These are phyloP conservation scores for Apophysomyces variabilis DNA, from an alignment of 371 early-diverging fungal genomes.

Conservation along the genomic window DNA sequence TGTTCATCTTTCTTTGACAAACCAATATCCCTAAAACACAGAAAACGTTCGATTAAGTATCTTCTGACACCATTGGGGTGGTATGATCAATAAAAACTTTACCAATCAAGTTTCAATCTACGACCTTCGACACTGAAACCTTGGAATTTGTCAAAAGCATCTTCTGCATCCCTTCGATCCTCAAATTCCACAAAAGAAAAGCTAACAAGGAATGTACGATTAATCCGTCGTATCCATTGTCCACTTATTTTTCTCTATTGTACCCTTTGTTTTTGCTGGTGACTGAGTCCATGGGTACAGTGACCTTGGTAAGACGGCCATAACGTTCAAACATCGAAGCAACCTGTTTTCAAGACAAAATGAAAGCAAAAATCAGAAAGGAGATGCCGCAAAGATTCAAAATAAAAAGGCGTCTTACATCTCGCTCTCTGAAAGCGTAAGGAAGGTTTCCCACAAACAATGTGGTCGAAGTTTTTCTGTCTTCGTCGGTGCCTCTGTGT, in stretches of 20 bases:
- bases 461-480: slow-evolving; percentile 65
- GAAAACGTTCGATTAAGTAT: neutral
- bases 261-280: slow-evolving; percentile 82
- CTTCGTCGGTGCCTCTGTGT: slow-evolving; percentile 64
- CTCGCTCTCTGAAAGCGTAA: slow-evolving; percentile 73
- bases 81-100: neutral
- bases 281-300: slow-evolving; percentile 72
- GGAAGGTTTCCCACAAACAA: slow-evolving; percentile 84
- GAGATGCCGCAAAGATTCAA: neutral
- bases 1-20: slow-evolving; percentile 67
- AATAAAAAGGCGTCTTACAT: slow-evolving; percentile 40
- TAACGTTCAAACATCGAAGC: slow-evolving; percentile 76
- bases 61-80: neutral
- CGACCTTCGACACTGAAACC: slow-evolving; percentile 75
- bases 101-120: slow-evolving; percentile 79
- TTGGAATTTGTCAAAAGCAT: slow-evolving; percentile 75
- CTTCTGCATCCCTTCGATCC: slow-evolving; percentile 78
- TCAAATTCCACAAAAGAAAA: slow-evolving; percentile 82
- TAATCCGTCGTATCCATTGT: neutral
- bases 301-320: slow-evolving; percentile 67
- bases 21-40: slow-evolving; percentile 62
- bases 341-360: slow-evolving; percentile 29
- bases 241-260: slow-evolving; percentile 8
- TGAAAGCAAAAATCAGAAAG: neutral
- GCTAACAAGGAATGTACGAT: slow-evolving; percentile 28